Base-by-base conservation (phyloP, 495 filamentous ascomycete genomes). In the Talaromyces trachyspermus region DNA sequence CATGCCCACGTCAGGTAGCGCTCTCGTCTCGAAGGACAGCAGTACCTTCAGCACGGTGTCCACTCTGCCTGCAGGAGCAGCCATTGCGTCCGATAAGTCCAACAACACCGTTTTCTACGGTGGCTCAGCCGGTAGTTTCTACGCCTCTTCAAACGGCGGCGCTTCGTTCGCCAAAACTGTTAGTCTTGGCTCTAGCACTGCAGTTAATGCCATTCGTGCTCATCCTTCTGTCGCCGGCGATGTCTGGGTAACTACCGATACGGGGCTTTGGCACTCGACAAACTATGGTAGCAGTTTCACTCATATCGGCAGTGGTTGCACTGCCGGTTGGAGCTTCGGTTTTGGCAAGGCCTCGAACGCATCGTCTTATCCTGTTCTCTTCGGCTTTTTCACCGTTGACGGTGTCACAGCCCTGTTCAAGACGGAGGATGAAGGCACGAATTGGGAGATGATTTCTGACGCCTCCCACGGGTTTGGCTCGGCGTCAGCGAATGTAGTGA, bases 91-190 rank as follows among this genome's bases (percentile, higher is more conserved):
- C 3, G 76, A 81, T 53, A 77, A 73, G 61, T 62, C 61, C 36
- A 69, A 75, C 42, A 70, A 67, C 50, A 66, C 64, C 1, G 56
- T 69, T 26, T 77, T 80, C 55, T 80, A 80, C 52, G 76, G 59
- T 11, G 75, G 67, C 14, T 69, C 64, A 3, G 65, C 52, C 6
- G 55, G 56, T 5, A 53, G 42, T 10, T 74, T 79, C 49, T 77
- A 76, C 51, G 61, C 69, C 45, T 74, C 69, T 48, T 63, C 55
- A 10, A 53, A 81, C 49, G 59, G 56, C 0, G 75, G 66, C 8
- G 46, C 57, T 0, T 68, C 67, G 8, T 80, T 81, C 48, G 51
- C 63, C 10, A 43, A 56, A 12, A 55, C 57, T 1, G 61, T 56
- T 0, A 46, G 59, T 3, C 47, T 74, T n/a, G 57, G 54, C n/a